phyloP scores from a whole-genome alignment of 306 rosid species.

The Vigna trinervia region DNA sequence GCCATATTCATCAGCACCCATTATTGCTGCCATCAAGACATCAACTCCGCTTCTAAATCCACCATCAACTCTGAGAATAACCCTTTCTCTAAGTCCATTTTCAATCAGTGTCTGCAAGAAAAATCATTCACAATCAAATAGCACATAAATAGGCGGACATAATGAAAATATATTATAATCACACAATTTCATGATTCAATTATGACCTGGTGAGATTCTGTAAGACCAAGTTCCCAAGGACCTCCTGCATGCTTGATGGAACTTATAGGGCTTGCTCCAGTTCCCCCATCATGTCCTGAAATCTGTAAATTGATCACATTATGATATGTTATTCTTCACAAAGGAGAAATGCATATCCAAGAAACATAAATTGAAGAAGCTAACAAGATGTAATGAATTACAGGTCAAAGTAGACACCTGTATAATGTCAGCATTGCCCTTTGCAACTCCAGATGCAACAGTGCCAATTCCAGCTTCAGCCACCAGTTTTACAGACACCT shows the following conservation, averaged over 20 bases:
- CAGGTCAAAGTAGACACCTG: slow-evolving; percentile 68
- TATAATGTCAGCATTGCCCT: slow-evolving; percentile 97
- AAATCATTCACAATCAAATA: slow-evolving; percentile 41
- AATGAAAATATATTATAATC: slow-evolving; percentile 34
- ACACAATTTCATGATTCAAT: slow-evolving; percentile 41
- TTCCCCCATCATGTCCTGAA: slow-evolving; percentile 98
- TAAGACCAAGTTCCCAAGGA: slow-evolving; percentile 99
- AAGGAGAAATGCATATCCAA: slow-evolving; percentile 21
- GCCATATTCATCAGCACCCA: slow-evolving; percentile 98
- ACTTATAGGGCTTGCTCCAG: slow-evolving; percentile 99
- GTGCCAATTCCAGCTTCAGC: slow-evolving; percentile 99
- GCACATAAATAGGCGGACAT: slow-evolving; percentile 30
- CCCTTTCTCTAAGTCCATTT: slow-evolving; percentile 98
- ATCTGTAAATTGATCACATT: slow-evolving; percentile 57
- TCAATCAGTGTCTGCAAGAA: slow-evolving; percentile 75
- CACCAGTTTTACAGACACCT: slow-evolving; percentile 96
- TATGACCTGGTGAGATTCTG: slow-evolving; percentile 96
- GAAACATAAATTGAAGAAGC: slow-evolving; percentile 19
- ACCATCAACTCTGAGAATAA: slow-evolving; percentile 96
- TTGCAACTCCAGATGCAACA: slow-evolving; percentile 99
- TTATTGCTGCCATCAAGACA: slow-evolving; percentile 93
- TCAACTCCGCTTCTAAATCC: slow-evolving; percentile 99
- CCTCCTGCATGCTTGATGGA: slow-evolving; percentile 99
- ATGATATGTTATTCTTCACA: slow-evolving; percentile 30
- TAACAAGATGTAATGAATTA: slow-evolving; percentile 17